These are phyloP conservation scores for Sphaerobolus stellatus DNA, from an alignment of 1,284 basidiomycete species.

Conservation along the genomic window DNA sequence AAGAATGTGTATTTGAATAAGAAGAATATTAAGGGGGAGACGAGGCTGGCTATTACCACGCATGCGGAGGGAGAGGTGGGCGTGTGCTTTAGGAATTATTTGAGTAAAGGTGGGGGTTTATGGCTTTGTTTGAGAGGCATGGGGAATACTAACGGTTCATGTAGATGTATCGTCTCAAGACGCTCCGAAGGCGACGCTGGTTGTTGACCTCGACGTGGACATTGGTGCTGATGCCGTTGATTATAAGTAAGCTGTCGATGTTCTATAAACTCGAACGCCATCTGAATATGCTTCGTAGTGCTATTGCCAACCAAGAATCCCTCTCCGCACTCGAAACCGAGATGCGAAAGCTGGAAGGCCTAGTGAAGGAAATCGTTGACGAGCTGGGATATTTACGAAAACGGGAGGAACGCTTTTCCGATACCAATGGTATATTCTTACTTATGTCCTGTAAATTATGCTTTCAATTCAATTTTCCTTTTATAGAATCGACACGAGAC, in stretches of 20 bases:
- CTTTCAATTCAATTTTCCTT: not conserved
- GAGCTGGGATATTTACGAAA: constrained; percentile 91
- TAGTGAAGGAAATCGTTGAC: constrained; percentile 93
- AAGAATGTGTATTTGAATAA: constrained; percentile 93
- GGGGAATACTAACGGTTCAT: constrained; percentile 1
- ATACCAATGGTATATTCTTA: constrained; percentile 79
- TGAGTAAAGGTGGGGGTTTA: constrained; percentile 64
- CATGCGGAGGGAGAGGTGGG: constrained; percentile 94
- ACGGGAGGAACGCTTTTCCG: constrained; percentile 87
- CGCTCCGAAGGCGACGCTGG: constrained; percentile 52
- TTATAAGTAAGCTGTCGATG: constrained; percentile 75
- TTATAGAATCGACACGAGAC: constrained; percentile 82
- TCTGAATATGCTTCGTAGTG: constrained; percentile 48
- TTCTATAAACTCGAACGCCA: not conserved
- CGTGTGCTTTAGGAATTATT: constrained; percentile 86
- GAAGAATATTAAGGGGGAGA: constrained; percentile 85
- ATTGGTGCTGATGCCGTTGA: constrained; percentile 98
- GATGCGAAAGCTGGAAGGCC: constrained; percentile 95
- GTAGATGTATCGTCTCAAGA: constrained; percentile 48
- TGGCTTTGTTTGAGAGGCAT: not conserved
- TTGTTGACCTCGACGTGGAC: constrained; percentile 93
- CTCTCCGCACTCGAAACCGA: constrained; percentile 95
- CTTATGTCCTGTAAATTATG: constrained; percentile 4
- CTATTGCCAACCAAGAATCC: constrained; percentile 98
- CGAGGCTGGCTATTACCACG: constrained; percentile 90